Evolutionary conservation across 805 yeast species (phyloP), one percentile per base, ranked within the genome.

Genomic region (Zygosaccharomyces lentus): DNA sequence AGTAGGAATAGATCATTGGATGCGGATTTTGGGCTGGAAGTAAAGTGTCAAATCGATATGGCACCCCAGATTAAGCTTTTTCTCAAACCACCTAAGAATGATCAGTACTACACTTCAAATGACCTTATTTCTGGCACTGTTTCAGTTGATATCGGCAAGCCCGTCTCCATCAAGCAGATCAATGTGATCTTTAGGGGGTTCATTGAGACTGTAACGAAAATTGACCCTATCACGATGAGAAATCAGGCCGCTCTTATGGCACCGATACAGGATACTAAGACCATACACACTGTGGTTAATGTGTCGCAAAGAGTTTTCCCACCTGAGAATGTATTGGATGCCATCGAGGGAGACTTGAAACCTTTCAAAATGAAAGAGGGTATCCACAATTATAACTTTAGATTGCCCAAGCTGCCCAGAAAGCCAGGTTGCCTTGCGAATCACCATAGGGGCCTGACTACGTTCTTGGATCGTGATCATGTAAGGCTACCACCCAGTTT

Each of bases 101-200:
- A 53, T 47, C 61, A 51, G 54, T 56, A 48, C 52, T 64, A 56
- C 59, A 58, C 56, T 29, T 51, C 59, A 9, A 47, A 57, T 43
- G 66, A 65, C 38, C 37, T 45, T 13, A 58, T 59, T 19, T 60
- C 58, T 31, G 70, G 64, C 6, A 47, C 46, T n/a, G 60, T 55
- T 5, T 57, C 48, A 9, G 48, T 63, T 3, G 51, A 52, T 13
- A 51, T 55, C 15, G 52, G 46, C 9, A 65, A 55, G 34, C 54
- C 64, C 1, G 38, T 57, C n/a, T 47, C 64, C 21, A 54, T 69
- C 9, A 52, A 55, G 37, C 43, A 54, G 34, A 61, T 68, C 53
- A 85, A 70, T 58, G 76, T 76, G 62, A 90, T 95, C 63, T 73
- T 80, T 23, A 58, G 56, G 41, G 66, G 64, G 4, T 57, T 56